These are phyloP conservation scores for Podospora anserina DNA, from an alignment of 495 filamentous ascomycete genomes.

Conservation along the genomic window DNA sequence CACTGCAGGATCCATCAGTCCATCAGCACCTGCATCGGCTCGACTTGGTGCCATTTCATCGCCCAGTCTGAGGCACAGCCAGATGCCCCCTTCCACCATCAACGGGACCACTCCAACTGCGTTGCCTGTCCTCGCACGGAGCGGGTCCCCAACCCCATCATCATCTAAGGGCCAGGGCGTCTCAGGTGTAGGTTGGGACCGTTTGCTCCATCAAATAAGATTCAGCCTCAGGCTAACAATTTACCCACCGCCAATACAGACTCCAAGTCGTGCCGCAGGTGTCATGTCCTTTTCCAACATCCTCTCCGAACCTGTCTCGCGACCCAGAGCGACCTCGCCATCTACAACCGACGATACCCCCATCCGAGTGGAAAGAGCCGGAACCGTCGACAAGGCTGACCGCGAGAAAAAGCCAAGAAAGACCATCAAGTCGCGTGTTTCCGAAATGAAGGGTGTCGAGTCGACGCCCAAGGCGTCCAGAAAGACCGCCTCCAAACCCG, in stretches of 20 bases:
- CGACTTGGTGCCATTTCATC: constrained; percentile 47
- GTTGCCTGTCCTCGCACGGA: constrained; percentile 42
- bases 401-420: constrained; percentile 38
- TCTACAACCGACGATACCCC: constrained; percentile 30
- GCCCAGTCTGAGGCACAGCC: constrained; percentile 45
- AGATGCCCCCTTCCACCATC: constrained; percentile 44
- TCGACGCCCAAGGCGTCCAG: constrained; percentile 41
- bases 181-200: constrained; percentile 36
- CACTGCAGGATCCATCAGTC: constrained; percentile 52
- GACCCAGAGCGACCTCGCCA: constrained; percentile 44
- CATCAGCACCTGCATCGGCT: constrained; percentile 40
- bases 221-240: not conserved
- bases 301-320: constrained; percentile 63
- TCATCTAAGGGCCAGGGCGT: constrained; percentile 30
- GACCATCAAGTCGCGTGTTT: constrained; percentile 44
- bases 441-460: constrained; percentile 38
- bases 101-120: constrained; percentile 45
- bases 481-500: constrained; percentile 40
- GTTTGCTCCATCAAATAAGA: not conserved
- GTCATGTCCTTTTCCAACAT: constrained; percentile 93
- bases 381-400: constrained; percentile 23
- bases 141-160: constrained; percentile 39
- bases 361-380: constrained; percentile 28
- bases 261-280: constrained; percentile 64
- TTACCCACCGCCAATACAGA: constrained; percentile 37